These are phyloP conservation scores for Phytopythium ostracodes DNA, from an alignment of 352 stramenopile genomes.

Conservation along the genomic window DNA sequence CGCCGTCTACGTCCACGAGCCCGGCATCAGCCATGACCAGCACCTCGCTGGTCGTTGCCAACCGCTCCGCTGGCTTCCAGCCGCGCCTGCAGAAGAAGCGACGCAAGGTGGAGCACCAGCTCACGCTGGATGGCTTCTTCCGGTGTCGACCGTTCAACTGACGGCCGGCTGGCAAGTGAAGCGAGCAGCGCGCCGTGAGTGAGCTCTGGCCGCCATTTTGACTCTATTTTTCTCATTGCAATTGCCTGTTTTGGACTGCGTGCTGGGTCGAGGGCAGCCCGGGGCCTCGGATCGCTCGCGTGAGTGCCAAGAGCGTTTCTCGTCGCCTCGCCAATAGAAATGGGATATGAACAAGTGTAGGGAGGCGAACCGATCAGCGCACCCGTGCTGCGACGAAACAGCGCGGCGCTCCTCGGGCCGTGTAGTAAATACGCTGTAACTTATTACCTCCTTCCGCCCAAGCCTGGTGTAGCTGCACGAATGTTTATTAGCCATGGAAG, in stretches of 20 bases:
- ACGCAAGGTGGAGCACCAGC: constrained; percentile 38
- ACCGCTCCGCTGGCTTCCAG: constrained; percentile 15
- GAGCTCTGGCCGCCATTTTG: constrained; percentile 10
- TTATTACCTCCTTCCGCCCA: constrained; percentile 1
- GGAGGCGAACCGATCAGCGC: background rate
- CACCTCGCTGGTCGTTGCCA: constrained; percentile 4
- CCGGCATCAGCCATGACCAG: background rate
- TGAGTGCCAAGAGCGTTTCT: constrained; percentile 7
- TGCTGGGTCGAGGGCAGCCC: background rate
- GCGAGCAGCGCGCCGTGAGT: background rate
- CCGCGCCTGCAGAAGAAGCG: constrained; percentile 41
- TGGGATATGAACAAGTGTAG: background rate
- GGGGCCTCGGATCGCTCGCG: background rate
- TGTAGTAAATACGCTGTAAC: constrained; percentile 8
- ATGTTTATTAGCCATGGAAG: too few species aligned
- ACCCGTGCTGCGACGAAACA: background rate
- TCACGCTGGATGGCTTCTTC: constrained; percentile 50
- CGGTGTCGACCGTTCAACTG: constrained; percentile 12
- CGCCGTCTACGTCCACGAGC: background rate
- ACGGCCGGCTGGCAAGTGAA: background rate
- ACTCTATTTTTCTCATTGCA: constrained; percentile 14
- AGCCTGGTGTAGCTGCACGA: background rate
- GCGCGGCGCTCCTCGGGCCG: background rate
- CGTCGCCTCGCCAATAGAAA: background rate
- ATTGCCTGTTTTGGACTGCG: background rate